A percentile compares a stretch with the other conserved stretches of the same genome.
Evolutionary conservation across 352 stramenopile genomes (phyloP).

Genomic region (Phytophthora chlamydospora): DNA sequence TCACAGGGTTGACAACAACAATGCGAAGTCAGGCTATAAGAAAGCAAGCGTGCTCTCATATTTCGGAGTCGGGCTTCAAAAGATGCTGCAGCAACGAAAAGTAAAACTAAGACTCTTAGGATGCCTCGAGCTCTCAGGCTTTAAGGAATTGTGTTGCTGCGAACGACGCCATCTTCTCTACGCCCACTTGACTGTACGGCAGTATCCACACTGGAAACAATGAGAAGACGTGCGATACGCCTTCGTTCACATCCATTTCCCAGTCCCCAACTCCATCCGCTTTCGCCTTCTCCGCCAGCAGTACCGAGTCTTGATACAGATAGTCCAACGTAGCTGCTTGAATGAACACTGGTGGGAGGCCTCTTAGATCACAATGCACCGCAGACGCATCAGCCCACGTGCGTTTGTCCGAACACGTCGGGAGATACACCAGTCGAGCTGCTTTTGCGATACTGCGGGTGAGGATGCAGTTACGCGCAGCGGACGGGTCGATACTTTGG

Average conservation of each 20-base stretch:
- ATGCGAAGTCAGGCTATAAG: too few species aligned
- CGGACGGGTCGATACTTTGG: constrained; percentile 8
- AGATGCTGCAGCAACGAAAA: too few species aligned
- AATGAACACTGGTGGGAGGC: constrained; percentile 43
- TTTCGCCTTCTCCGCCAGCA: constrained; percentile 31
- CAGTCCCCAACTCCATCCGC: constrained; percentile 38
- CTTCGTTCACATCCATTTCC: constrained; percentile 46
- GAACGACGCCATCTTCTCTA: constrained; percentile 41
- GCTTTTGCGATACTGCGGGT: constrained; percentile 24
- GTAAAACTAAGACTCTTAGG: too few species aligned
- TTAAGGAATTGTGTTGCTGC: constrained; percentile 28
- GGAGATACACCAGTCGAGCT: constrained; percentile 26
- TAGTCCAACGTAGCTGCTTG: constrained; percentile 41
- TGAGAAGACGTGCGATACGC: constrained; percentile 44
- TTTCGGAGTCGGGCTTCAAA: too few species aligned
- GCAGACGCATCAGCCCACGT: constrained; percentile 42
- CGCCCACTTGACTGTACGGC: constrained; percentile 38
- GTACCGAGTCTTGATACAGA: constrained; percentile 35
- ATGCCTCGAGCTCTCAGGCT: not conserved
- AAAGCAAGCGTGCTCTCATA: too few species aligned
- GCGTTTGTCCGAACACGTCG: constrained; percentile 15
- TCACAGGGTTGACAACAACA: too few species aligned
- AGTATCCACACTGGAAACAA: constrained; percentile 40
- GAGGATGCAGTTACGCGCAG: constrained; percentile 41
- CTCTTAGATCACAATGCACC: constrained; percentile 45